Percentiles rank a stretch among this genome's conserved stretches.
Evolutionary conservation across 169 alveolate genomes (phyloP).

Genomic region (Miamiensis avidus): DNA sequence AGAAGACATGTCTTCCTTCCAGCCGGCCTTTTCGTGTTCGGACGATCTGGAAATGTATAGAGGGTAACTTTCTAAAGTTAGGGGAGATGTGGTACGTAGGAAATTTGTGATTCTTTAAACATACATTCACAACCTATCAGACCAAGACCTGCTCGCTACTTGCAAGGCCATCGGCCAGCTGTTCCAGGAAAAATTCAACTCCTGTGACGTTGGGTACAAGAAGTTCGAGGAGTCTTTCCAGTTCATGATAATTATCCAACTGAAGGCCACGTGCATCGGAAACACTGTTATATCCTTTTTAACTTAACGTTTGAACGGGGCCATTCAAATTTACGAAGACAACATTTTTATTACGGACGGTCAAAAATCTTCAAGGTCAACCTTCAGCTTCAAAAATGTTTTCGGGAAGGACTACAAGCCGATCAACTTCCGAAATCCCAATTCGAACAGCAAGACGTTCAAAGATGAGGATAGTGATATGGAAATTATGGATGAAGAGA

Average conservation of each 20-base stretch:
- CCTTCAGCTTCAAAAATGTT: neutral
- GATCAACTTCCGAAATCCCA: neutral
- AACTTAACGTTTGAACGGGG: neutral
- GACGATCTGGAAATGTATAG: neutral
- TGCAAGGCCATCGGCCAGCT: neutral
- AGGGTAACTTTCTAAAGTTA: no score
- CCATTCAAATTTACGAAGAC: neutral
- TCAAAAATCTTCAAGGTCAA: neutral
- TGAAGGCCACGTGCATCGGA: neutral
- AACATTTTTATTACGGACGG: neutral
- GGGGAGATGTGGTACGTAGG: neutral
- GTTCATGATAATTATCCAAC: neutral
- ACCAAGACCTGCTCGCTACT: neutral
- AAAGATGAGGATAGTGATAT: neutral
- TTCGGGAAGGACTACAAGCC: neutral
- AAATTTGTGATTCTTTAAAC: neutral
- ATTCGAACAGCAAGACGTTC: neutral
- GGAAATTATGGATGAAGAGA: neutral
- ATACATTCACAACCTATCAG: neutral
- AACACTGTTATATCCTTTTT: neutral
- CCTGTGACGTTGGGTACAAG: neutral
- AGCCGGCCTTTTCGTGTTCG: neutral
- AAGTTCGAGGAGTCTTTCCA: neutral
- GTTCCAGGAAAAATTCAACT: neutral
- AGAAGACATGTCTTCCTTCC: neutral